These are phyloP conservation scores for Darksidea phi DNA, from an alignment of 495 filamentous ascomycete species.

Conservation along the genomic window DNA sequence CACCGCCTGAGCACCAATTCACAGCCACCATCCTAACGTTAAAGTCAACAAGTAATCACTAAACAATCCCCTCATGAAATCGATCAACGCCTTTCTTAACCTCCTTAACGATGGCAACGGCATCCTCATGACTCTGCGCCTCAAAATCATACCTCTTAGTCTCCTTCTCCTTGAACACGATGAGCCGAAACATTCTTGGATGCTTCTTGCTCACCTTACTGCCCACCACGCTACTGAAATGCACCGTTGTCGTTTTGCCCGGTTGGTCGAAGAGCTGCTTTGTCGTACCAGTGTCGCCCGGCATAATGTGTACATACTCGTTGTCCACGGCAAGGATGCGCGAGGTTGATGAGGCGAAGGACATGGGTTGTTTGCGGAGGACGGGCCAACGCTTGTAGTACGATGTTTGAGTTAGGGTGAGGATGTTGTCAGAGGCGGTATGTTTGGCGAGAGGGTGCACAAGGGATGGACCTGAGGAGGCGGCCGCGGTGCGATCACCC, in stretches of 20 bases:
- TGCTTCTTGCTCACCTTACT: slow-evolving; percentile 90
- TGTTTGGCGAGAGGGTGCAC: slow-evolving; percentile 76
- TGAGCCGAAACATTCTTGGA: slow-evolving; percentile 85
- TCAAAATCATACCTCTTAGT: slow-evolving; percentile 98
- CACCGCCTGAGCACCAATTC: too few species aligned
- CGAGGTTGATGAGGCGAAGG: slow-evolving; percentile 80
- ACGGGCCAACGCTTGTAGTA: slow-evolving; percentile 86
- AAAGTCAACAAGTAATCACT: not conserved
- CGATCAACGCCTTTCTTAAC: slow-evolving; percentile 62
- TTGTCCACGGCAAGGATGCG: slow-evolving; percentile 86
- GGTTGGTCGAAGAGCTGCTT: slow-evolving; percentile 48
- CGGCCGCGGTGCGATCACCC: slow-evolving; percentile 21
- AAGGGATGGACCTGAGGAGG: not conserved
- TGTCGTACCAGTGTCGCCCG: slow-evolving; percentile 52
- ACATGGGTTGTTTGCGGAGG: slow-evolving; percentile 90
- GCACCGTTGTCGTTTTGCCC: slow-evolving; percentile 82
- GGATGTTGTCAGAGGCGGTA: slow-evolving; percentile 43
- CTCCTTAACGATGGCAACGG: slow-evolving; percentile 85
- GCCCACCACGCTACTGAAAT: slow-evolving; percentile 88
- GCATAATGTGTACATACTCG: slow-evolving; percentile 94
- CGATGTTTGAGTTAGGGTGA: slow-evolving; percentile 56
- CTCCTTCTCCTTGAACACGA: slow-evolving; percentile 78
- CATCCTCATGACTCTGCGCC: slow-evolving; percentile 72
- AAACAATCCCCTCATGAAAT: slow-evolving; percentile 25
- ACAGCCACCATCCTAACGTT: too few species aligned